Evolutionary conservation across 768 basidiomycete species (phyloP), one percentile per base, ranked within the genome.

Genomic region (Rhizopogon vinicolor): DNA sequence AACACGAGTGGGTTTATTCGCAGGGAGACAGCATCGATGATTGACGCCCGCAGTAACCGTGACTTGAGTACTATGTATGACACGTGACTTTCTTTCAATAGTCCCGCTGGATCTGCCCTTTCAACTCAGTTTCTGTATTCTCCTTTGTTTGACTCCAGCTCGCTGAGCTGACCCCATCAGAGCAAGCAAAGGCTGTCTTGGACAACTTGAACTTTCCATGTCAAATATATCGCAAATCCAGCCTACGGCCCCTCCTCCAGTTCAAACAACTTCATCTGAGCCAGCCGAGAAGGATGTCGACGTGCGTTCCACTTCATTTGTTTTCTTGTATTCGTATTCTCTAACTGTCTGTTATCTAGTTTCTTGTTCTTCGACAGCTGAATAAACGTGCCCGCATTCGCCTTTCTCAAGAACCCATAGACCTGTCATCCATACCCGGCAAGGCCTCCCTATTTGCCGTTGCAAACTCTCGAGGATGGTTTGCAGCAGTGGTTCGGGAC

Each of bases 331-430:
- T 51, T 22, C 2, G 39, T 28, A 42, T 51, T 22, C 3, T 52
- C 57, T 67, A 45, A 63, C 33, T 39, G 18, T n/a, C 12, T 3
- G 28, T 40, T 14, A 29, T 53, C 12, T 53, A 77, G 76, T 76
- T 76, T 54, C 65, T 76, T 28, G 66, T 69, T 3, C 63, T 76
- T 9, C 67, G 69, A 16, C 68, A 76, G 9, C 55, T 82, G 22
- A 80, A 81, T 61, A 91, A 87, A 64, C 81, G 83, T 49, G 72
- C 81, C 37, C 85, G 90, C 59, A 74, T 88, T 42, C 75, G 77
- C 48, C 66, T 92, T 7, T 91, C 89, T 13, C 70, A 77, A 1
- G 63, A 77, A 16, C 72, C 78, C 1, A 68, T 85, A 29, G 71
- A 76, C 59, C 70, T 78, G 19, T 62, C 78, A 16, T 49, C 68